Evolutionary conservation across 2,329 filamentous ascomycete genomes (phyloP), one percentile per base, ranked within the genome.

Genomic region (Fusarium camptoceras): DNA sequence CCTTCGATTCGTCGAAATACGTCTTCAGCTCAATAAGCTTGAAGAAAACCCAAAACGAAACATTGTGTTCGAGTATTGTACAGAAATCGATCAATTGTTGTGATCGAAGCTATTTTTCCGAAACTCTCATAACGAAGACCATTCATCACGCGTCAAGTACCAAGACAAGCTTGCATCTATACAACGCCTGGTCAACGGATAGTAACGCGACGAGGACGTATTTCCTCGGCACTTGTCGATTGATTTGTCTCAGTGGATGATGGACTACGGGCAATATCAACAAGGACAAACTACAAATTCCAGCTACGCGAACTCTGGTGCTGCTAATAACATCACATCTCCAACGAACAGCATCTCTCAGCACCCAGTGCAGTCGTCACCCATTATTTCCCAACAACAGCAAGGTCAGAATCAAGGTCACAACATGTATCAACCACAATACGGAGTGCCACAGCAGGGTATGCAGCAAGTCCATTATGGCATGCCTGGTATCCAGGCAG

Each of bases 401-500:
- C 72, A 74, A 54, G 83, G 86, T 41, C 88, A 89, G 67, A 88
- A 87, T 76, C 86, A 90, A 73, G 83, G 84, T 51, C 91, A 92
- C 82, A 93, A 91, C 86, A 93, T 90, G 83, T 98, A 97, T 81
- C 89, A 92, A 76, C 88, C 92, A 78, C 86, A 89, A 70, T 95
- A 94, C 78, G 91, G 89, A 62, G 92, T 94, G 60, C 85, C 91
- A 66, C 88, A 91, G 70, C 86, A 89, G 74, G 86, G 86, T 76
- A 94, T 97, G 89, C 91, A 92, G 83, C 77, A 76, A 59, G 78
- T 81, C 31, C 75, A 78, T 22, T 97, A 97, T 83, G 91, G 87
- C 61, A 93, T 95, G 81, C 91, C 91, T 34, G 88, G 91, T 22
- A 93, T 94, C 48, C 93, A 97, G 80, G 94, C 94, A 16, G 94